phyloP scores from a whole-genome alignment of 2,329 filamentous ascomycete genomes.

The Dryadomyces quercus-mongolicae region DNA sequence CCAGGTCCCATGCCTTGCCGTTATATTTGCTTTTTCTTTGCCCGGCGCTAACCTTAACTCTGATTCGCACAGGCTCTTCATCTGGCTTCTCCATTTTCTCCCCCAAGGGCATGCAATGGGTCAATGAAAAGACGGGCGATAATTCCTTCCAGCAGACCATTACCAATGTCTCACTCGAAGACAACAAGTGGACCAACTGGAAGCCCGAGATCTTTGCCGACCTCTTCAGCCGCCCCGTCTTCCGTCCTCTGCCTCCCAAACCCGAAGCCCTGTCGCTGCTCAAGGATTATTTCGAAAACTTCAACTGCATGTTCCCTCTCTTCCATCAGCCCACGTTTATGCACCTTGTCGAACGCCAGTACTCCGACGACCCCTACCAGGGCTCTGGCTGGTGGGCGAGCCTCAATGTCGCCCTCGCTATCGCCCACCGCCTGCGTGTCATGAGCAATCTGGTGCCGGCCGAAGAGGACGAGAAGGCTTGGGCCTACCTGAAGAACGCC shows the following conservation, averaged over 20 bases:
- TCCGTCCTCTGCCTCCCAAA: constrained; percentile 72
- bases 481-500: constrained; percentile 93
- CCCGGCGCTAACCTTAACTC: background rate
- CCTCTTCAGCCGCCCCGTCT: constrained; percentile 75
- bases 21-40: background rate
- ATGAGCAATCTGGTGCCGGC: constrained; percentile 89
- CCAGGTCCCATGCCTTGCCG: too few relatives aligned
- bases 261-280: constrained; percentile 78
- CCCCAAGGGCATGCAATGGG: constrained; percentile 95
- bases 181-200: constrained; percentile 95
- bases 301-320: constrained; percentile 96
- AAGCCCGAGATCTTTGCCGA: constrained; percentile 95
- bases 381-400: constrained; percentile 98
- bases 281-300: constrained; percentile 94
- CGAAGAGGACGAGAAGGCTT: constrained; percentile 88
- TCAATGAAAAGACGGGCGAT: constrained; percentile 96
- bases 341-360: constrained; percentile 90
- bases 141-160: constrained; percentile 93
- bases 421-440: constrained; percentile 80
- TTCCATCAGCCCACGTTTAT: constrained; percentile 98
- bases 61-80: constrained; percentile 51
- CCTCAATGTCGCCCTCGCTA: constrained; percentile 86
- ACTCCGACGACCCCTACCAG: constrained; percentile 83
- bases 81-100: constrained; percentile 99
- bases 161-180: constrained; percentile 75